A percentile compares a stretch with the other conserved stretches of the same genome.
These are phyloP conservation scores for Phytophthora sp. DNA, from an alignment of 352 stramenopile genomes.

Conservation along the genomic window DNA sequence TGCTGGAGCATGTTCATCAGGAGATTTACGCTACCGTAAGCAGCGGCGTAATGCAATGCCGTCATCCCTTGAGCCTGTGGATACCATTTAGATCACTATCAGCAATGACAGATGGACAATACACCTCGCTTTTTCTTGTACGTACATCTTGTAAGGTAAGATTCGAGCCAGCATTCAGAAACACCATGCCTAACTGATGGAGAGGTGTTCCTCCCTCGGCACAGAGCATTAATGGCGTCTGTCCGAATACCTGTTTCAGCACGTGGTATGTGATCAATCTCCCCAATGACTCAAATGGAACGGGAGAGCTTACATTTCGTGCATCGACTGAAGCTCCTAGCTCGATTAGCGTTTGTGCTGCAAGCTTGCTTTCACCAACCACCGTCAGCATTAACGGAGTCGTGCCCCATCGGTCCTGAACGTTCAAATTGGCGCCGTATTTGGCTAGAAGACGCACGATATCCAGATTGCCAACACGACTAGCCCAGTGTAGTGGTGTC, in stretches of 20 bases:
- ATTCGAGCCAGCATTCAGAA: constrained; percentile 69
- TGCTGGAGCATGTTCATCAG: constrained; percentile 71
- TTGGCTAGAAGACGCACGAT: constrained; percentile 83
- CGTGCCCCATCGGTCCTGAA: constrained; percentile 77
- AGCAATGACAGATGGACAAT: not conserved
- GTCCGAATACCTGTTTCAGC: constrained; percentile 63
- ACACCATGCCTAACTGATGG: constrained; percentile 75
- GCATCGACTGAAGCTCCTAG: constrained; percentile 71
- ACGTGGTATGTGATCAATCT: not conserved
- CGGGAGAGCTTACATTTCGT: constrained; percentile 54
- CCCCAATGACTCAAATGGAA: not conserved
- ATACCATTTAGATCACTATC: constrained; percentile 1
- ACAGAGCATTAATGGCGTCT: constrained; percentile 77
- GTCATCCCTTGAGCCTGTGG: constrained; percentile 74
- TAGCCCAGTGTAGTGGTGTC: constrained; percentile 81
- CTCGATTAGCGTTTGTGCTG: constrained; percentile 71
- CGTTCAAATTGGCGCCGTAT: constrained; percentile 74
- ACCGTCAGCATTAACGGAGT: constrained; percentile 84
- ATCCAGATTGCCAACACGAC: constrained; percentile 73
- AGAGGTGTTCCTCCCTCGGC: constrained; percentile 63
- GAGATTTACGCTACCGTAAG: constrained; percentile 61
- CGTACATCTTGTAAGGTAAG: constrained; percentile 68
- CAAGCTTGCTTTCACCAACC: constrained; percentile 66
- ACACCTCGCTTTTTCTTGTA: not conserved
- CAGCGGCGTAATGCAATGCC: constrained; percentile 68